Evolutionary conservation across 345 rosid species (phyloP).

Genomic region (Pistacia atlantica): DNA sequence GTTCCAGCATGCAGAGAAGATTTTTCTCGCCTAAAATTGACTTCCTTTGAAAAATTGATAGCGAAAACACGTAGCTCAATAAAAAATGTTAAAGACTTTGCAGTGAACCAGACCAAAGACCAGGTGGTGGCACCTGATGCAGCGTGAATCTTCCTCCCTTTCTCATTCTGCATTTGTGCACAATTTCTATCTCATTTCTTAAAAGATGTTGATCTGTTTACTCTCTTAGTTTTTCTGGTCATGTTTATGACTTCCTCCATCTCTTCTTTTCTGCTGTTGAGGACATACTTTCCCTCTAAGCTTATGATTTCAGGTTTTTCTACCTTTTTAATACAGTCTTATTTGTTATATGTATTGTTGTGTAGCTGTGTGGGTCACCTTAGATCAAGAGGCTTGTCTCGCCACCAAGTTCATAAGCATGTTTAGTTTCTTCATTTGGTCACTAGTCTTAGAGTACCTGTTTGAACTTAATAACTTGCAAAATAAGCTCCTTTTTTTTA

Average conservation of each 20-base stretch:
- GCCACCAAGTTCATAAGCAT: not conserved
- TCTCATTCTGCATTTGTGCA: not conserved
- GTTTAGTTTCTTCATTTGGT: not conserved
- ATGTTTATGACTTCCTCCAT: not conserved
- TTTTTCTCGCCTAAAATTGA: constrained; percentile 78
- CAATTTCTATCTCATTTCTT: not conserved
- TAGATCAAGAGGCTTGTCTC: not conserved
- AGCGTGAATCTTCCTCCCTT: constrained; percentile 59
- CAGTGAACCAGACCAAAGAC: constrained; percentile 78
- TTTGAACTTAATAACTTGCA: constrained; percentile 4
- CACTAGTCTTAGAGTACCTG: not conserved
- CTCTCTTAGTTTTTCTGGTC: not conserved
- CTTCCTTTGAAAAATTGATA: constrained; percentile 91
- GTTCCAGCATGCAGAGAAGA: constrained; percentile 93
- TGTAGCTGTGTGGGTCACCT: not conserved
- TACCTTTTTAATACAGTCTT: not conserved
- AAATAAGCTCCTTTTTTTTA: not conserved
- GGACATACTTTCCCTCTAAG: not conserved
- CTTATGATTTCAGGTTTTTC: not conserved
- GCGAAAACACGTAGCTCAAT: constrained; percentile 84
- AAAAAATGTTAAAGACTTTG: constrained; percentile 82
- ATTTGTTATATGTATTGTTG: not conserved
- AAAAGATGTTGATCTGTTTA: not conserved
- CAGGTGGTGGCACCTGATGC: constrained; percentile 99
- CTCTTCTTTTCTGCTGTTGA: not conserved